phyloP scores from a whole-genome alignment of 2,329 filamentous ascomycete species.

The Eutypa lata region DNA sequence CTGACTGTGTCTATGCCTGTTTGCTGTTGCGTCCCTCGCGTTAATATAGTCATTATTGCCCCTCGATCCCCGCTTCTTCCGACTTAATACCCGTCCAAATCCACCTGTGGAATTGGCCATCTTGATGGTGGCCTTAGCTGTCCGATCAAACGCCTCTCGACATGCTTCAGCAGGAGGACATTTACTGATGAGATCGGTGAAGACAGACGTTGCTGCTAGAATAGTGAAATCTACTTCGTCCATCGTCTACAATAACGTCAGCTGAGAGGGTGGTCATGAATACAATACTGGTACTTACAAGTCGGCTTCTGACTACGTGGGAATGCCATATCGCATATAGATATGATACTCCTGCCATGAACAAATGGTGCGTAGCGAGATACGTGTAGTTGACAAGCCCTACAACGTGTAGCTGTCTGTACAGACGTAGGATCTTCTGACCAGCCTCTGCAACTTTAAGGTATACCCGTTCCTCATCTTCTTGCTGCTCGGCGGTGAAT shows the following conservation, averaged over 20 bases:
- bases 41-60: slow-evolving; percentile 25
- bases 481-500: slow-evolving; percentile 62
- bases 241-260: slow-evolving; percentile 58
- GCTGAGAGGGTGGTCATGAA: slow-evolving; percentile 3
- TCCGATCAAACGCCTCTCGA: slow-evolving; percentile 89
- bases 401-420: slow-evolving; percentile 82
- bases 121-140: slow-evolving; percentile 90
- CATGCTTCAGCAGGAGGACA: slow-evolving; percentile 94
- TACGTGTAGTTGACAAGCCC: slow-evolving; percentile 95
- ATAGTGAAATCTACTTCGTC: slow-evolving; percentile 98
- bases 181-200: slow-evolving; percentile 88
- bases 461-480: slow-evolving; percentile 89
- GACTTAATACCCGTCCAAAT: slow-evolving; percentile 54
- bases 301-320: slow-evolving; percentile 75
- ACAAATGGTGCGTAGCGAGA: slow-evolving; percentile 90
- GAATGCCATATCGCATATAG: slow-evolving; percentile 98
- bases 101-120: slow-evolving; percentile 89
- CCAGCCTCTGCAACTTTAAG: slow-evolving; percentile 93
- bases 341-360: slow-evolving; percentile 96
- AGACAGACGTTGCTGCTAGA: slow-evolving; percentile 85
- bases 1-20: slow-evolving; percentile 21
- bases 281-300: slow-evolving; percentile 59
- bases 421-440: slow-evolving; percentile 86
- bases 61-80: slow-evolving; percentile 24
- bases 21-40: slow-evolving; percentile 28